phyloP scores from a whole-genome alignment of 2,329 filamentous ascomycete species.

The Mariannaea elegans region DNA sequence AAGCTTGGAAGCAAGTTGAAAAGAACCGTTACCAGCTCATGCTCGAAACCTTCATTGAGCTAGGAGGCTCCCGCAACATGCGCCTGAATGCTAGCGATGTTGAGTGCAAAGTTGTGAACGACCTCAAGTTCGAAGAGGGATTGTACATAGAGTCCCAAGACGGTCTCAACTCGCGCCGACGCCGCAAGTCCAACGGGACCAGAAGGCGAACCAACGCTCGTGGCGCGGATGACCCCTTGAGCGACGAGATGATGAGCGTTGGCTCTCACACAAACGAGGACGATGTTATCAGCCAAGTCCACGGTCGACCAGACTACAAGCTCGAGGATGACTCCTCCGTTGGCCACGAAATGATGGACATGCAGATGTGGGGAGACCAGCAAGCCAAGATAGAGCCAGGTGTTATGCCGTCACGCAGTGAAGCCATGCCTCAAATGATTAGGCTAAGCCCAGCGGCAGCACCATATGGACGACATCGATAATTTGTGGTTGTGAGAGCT shows the following conservation, averaged over 20 bases:
- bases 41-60: constrained; percentile 56
- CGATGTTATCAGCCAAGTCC: constrained; percentile 48
- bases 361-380: constrained; percentile 42
- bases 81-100: constrained; percentile 61
- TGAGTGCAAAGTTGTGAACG: constrained; percentile 58
- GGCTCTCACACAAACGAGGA: constrained; percentile 48
- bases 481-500: constrained; percentile 14
- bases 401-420: constrained; percentile 29
- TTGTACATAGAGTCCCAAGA: constrained; percentile 51
- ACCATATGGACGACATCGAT: constrained; percentile 36
- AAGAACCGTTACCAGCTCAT: constrained; percentile 54
- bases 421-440: constrained; percentile 32
- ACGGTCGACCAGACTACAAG: constrained; percentile 33
- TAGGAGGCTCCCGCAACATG: constrained; percentile 58
- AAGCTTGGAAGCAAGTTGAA: constrained; percentile 53
- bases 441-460: constrained; percentile 33
- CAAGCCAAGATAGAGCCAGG: constrained; percentile 43
- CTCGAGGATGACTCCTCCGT: constrained; percentile 37
- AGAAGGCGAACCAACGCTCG: constrained; percentile 40
- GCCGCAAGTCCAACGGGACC: constrained; percentile 50
- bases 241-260: constrained; percentile 52
- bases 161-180: constrained; percentile 49
- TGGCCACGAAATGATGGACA: constrained; percentile 41
- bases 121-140: constrained; percentile 51
- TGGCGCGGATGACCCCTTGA: constrained; percentile 36